These are phyloP conservation scores for Trichoderma arundinaceum DNA, from an alignment of 2,329 filamentous ascomycete species.

Conservation along the genomic window DNA sequence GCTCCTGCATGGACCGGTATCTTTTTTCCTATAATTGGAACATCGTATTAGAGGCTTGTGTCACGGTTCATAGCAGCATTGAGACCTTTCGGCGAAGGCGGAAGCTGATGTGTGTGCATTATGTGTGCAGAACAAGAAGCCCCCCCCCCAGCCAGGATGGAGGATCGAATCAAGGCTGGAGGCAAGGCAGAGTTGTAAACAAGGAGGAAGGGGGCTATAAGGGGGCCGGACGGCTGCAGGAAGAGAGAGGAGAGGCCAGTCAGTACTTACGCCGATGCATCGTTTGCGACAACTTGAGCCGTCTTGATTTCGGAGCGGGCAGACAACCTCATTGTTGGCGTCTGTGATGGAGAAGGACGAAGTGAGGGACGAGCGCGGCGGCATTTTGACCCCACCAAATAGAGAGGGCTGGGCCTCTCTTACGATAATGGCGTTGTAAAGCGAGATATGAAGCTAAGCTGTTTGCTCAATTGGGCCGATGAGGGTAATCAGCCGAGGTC, in stretches of 20 bases:
- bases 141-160: not conserved
- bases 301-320: constrained; percentile 94
- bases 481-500: constrained; percentile 35
- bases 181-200: constrained; percentile 10
- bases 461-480: constrained; percentile 43
- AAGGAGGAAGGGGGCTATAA: not conserved
- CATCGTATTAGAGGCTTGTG: constrained; percentile 21
- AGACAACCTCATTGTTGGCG: constrained; percentile 94
- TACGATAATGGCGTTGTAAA: constrained; percentile 36
- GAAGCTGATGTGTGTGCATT: constrained; percentile 33
- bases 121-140: not conserved
- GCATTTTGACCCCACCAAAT: constrained; percentile 75
- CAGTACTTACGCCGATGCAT: constrained; percentile 89
- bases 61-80: constrained; percentile 16
- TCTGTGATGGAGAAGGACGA: constrained; percentile 92
- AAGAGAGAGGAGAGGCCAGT: constrained; percentile 29
- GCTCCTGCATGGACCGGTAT: constrained; percentile 99
- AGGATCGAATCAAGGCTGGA: constrained; percentile 6
- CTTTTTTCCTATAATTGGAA: constrained; percentile 75
- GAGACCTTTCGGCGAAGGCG: constrained; percentile 33
- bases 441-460: constrained; percentile 6
- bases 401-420: constrained; percentile 39
- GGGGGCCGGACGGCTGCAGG: constrained; percentile 3
- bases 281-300: constrained; percentile 95
- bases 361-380: constrained; percentile 83